Percentiles rank a stretch among this genome's conserved stretches.
Conservation (phyloP, 305 asterid species). For the Solanum aculeatissimum region DNA sequence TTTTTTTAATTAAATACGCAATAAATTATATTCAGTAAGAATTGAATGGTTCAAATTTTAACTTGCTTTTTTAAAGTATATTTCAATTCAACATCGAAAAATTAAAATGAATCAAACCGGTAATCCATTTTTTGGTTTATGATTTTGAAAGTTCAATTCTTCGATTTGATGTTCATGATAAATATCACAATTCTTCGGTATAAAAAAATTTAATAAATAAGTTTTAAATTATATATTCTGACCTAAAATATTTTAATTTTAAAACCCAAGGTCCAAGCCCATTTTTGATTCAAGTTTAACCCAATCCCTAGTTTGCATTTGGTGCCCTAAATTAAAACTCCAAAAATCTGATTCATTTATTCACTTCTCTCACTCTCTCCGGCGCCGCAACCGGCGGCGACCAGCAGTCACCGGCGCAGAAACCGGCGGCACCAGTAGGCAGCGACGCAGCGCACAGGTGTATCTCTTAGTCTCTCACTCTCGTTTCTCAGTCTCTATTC, state of each 20-base stretch:
- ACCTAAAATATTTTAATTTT: too few species aligned
- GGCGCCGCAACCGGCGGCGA: neutral
- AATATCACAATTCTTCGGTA: too few species aligned
- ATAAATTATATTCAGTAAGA: neutral
- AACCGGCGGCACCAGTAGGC: neutral
- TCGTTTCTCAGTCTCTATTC: neutral
- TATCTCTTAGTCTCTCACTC: neutral
- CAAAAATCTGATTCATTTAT: neutral
- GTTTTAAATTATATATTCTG: too few species aligned
- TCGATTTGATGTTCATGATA: neutral
- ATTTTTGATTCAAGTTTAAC: neutral
- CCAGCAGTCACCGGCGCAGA: neutral
- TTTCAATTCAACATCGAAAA: neutral
- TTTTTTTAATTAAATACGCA: neutral
- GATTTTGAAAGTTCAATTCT: neutral
- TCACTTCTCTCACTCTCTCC: neutral
- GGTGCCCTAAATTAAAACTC: neutral
- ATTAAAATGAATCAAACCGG: neutral
- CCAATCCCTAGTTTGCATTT: neutral
- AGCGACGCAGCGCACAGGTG: neutral
- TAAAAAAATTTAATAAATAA: too few species aligned
- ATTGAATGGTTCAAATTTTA: neutral
- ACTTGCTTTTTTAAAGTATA: neutral
- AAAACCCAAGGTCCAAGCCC: neutral
- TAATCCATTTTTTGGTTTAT: neutral